Percentiles rank a stretch among this genome's conserved stretches.
Evolutionary conservation across 768 basidiomycete genomes (phyloP).

Genomic region (Hygrocybe coccinea): DNA sequence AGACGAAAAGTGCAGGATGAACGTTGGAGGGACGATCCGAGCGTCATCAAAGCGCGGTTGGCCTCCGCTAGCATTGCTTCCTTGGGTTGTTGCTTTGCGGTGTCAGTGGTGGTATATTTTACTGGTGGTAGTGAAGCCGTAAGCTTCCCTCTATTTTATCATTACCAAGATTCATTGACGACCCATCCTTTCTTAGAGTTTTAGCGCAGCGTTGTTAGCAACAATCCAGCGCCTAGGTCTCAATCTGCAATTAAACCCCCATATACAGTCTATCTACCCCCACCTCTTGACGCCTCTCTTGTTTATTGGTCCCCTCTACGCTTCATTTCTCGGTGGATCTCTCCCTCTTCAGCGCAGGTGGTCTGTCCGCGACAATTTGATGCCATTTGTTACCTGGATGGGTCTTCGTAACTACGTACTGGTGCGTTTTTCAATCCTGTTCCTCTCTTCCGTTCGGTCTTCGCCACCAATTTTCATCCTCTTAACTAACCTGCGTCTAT

Average conservation of each 20-base stretch:
- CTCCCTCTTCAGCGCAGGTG: constrained; percentile 56
- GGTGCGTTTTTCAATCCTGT: constrained; percentile 27
- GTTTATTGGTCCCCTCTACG: constrained; percentile 75
- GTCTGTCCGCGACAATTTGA: constrained; percentile 38
- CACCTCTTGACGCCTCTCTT: constrained; percentile 69
- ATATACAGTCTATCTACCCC: constrained; percentile 32
- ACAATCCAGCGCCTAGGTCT: constrained; percentile 41
- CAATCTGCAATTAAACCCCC: constrained; percentile 3
- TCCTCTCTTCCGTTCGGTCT: background rate
- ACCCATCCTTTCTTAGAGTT: constrained; percentile 9
- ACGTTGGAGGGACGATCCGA: constrained; percentile 76
- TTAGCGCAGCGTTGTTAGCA: constrained; percentile 22
- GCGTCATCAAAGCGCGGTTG: constrained; percentile 77
- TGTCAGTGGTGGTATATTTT: constrained; percentile 41
- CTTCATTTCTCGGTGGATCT: constrained; percentile 36
- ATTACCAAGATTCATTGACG: background rate
- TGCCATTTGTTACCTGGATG: constrained; percentile 48
- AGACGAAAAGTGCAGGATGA: constrained; percentile 32
- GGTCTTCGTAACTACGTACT: constrained; percentile 68
- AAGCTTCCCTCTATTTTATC: background rate
- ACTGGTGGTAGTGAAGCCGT: constrained; percentile 22
- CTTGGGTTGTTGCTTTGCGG: constrained; percentile 46
- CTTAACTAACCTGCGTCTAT: background rate
- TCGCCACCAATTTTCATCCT: background rate
- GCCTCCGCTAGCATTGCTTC: constrained; percentile 64